Base-by-base conservation (phyloP, 2,329 filamentous ascomycete genomes). In the Magnaporthiopsis poae region DNA sequence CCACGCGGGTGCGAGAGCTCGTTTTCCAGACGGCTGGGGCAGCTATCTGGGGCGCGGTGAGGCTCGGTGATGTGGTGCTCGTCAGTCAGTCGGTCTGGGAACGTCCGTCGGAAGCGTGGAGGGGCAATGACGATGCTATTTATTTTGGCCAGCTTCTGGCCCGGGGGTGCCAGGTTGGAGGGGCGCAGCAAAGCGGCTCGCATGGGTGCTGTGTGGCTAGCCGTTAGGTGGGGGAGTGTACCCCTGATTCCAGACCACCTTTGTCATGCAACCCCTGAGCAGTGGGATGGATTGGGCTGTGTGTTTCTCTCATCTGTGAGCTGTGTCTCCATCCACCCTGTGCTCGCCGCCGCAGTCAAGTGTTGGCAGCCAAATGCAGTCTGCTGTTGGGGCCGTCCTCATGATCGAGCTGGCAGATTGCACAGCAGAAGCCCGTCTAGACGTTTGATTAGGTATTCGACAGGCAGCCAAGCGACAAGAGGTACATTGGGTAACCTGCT, bases 51-150 rank as follows among this genome's bases (percentile, higher is more conserved):
- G 18, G 18, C 46, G n/a, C 21, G 60, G 60, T 61, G n/a, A 29
- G 25, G 12, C 29, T 27, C 60, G 60, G 25, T 61, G 25, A 61
- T 29, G 60, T 7, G 12, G 60, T 61, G 25, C 29, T 61, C 25
- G 60, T 61, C 25, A 8, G 25, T 61, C 60, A 13, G 60, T 27
- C 29, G 25, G 60, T 61, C 60, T 61, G 25, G 60, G 36, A 35
- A 39, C 36, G 36, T 39, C 36, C 12, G 36, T 13, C 11, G 3
- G 25, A 11, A 31, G 60, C 60, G 29, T 61, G 29, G 60, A 61
- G 60, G 60, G 60, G 60, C 60, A 61, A 61, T 29, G 60, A 61
- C 25, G 60, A 61, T 61, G 27, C 60, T 61, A 61, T 61, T 61
- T 61, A 61, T 61, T 61, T 61, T 52, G 46, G 46, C 46, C 46